A percentile compares a stretch with the other conserved stretches of the same genome.
Evolutionary conservation across 1,284 basidiomycete species (phyloP).

Genomic region (Fomitiporia mediterranea): DNA sequence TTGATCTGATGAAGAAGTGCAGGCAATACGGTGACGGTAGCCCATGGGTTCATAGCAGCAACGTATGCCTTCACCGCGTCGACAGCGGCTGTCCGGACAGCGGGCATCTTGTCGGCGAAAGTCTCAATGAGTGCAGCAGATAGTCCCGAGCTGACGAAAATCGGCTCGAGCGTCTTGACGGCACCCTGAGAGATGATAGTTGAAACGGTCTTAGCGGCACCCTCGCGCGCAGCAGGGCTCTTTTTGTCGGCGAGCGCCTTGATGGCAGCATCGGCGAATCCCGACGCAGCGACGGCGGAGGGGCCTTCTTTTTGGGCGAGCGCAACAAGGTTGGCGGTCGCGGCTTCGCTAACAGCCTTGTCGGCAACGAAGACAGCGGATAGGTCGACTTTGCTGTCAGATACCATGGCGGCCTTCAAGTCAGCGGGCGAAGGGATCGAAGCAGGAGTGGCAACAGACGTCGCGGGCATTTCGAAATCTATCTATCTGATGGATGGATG

Average conservation of each 20-base stretch:
- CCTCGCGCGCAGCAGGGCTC: constrained; percentile 81
- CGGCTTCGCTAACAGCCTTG: constrained; percentile 67
- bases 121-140: constrained; percentile 86
- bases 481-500: constrained; percentile 3
- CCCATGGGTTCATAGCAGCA: constrained; percentile 89
- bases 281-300: constrained; percentile 70
- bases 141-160: constrained; percentile 81
- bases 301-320: constrained; percentile 85
- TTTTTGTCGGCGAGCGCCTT: constrained; percentile 92
- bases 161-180: constrained; percentile 84
- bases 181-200: constrained; percentile 77
- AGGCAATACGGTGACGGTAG: constrained; percentile 80
- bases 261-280: constrained; percentile 76
- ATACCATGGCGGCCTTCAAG: constrained; percentile 54
- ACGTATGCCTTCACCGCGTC: constrained; percentile 81
- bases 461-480: constrained; percentile 61
- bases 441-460: constrained; percentile 41
- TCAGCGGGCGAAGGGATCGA: constrained; percentile 51
- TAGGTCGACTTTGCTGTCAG: constrained; percentile 50
- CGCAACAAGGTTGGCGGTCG: constrained; percentile 67
- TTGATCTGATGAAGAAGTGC: constrained; percentile 92
- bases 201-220: constrained; percentile 69
- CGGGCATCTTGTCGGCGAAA: constrained; percentile 90
- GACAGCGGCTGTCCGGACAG: constrained; percentile 79
- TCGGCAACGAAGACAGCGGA: constrained; percentile 67